phyloP scores from a whole-genome alignment of 2,329 filamentous ascomycete species.

The Penicillium sclerotiorum region DNA sequence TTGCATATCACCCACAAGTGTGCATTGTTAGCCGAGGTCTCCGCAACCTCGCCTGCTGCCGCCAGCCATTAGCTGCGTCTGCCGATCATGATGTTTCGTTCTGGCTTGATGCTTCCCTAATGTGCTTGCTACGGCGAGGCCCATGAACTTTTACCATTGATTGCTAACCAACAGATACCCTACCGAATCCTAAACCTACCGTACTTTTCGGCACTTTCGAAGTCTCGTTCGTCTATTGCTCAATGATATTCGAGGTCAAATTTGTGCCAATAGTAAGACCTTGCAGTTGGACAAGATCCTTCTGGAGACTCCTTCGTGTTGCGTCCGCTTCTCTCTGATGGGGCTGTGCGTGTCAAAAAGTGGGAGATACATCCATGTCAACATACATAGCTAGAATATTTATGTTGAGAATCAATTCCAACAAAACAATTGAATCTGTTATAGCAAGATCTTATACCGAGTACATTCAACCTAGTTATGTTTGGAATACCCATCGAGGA shows the following conservation, averaged over 20 bases:
- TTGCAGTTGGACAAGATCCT: conserved; percentile 28
- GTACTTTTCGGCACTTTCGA: conserved; percentile 43
- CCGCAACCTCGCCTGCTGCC: background rate
- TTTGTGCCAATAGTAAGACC: conserved; percentile 44
- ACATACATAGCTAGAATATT: too few species aligned
- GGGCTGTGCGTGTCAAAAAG: conserved; percentile 47
- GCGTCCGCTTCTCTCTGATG: conserved; percentile 40
- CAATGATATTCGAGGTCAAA: conserved; percentile 51
- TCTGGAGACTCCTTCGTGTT: conserved; percentile 46
- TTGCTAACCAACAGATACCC: conserved; percentile 2
- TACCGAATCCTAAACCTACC: background rate
- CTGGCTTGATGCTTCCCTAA: background rate
- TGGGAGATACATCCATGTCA: conserved; percentile 43
- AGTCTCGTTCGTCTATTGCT: conserved; percentile 46
- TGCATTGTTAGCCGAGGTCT: too few species aligned
- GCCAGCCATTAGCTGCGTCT: background rate
- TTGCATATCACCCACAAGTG: too few species aligned
- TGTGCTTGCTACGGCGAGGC: background rate
- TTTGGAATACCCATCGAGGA: conserved; percentile 67
- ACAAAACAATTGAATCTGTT: too few species aligned
- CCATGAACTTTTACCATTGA: background rate
- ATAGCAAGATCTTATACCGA: too few species aligned
- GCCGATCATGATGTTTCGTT: conserved; percentile 10
- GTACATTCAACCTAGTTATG: conserved; percentile 45
- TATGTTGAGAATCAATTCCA: too few species aligned